Percentiles rank a stretch among this genome's conserved stretches.
Conservation (phyloP, 768 basidiomycete species). For the Chlorophyllum brunneum region DNA sequence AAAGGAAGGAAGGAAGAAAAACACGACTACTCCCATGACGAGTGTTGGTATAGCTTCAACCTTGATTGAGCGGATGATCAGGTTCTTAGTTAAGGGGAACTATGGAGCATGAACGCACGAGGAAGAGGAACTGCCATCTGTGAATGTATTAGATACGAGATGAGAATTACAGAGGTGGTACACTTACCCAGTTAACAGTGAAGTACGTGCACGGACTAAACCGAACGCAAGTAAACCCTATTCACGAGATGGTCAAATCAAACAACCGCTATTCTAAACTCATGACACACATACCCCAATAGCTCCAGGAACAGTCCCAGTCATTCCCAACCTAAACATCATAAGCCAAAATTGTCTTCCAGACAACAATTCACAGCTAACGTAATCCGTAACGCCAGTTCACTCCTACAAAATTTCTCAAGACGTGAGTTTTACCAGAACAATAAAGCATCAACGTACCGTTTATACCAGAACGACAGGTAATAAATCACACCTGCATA, state of each 20-base stretch:
- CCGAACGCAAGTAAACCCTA: constrained; percentile 56
- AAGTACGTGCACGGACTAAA: constrained; percentile 47
- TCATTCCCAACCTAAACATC: constrained; percentile 46
- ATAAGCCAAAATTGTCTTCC: neutral
- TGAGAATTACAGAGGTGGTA: neutral
- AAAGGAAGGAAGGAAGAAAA: constrained; percentile 52
- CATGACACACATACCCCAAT: constrained; percentile 40
- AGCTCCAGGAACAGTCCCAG: constrained; percentile 52
- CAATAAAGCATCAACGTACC: constrained; percentile 19
- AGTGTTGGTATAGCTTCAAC: constrained; percentile 55
- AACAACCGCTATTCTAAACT: neutral
- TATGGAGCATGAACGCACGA: constrained; percentile 30
- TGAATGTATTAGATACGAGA: neutral
- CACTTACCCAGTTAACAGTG: constrained; percentile 21
- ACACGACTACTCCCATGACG: constrained; percentile 44
- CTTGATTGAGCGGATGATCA: constrained; percentile 21
- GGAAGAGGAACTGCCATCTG: constrained; percentile 60
- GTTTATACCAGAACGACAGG: constrained; percentile 54
- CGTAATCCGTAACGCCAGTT: constrained; percentile 50
- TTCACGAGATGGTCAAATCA: neutral
- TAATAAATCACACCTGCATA: constrained; percentile 63
- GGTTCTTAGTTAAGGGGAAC: neutral
- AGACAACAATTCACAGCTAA: constrained; percentile 14
- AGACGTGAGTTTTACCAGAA: neutral
- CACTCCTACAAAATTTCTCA: constrained; percentile 27